Percentiles rank a stretch among this genome's conserved stretches.
These are phyloP conservation scores for Coniosporium uncinatum DNA, from an alignment of 2,329 filamentous ascomycete species.

Conservation along the genomic window DNA sequence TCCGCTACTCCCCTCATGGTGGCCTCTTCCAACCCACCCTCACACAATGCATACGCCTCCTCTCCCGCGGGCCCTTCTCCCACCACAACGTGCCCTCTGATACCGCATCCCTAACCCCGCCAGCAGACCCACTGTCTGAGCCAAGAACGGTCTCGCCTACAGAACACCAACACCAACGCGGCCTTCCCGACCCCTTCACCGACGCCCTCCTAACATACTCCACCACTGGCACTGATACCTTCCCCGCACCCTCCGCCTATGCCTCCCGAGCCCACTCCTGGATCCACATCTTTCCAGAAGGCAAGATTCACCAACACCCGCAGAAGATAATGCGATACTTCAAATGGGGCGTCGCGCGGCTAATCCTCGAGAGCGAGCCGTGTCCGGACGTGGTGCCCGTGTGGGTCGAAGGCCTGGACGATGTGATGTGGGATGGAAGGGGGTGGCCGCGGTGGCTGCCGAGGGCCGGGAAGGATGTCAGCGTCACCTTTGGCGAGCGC, in stretches of 20 bases:
- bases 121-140: slow-evolving; percentile 11
- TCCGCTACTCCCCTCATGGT: slow-evolving; percentile 70
- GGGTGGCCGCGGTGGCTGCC: slow-evolving; percentile 78
- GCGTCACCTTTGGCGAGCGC: slow-evolving; percentile 73
- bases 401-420: slow-evolving; percentile 87
- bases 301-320: slow-evolving; percentile 85
- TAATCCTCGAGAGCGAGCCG: slow-evolving; percentile 86
- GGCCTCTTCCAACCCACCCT: slow-evolving; percentile 90
- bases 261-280: slow-evolving; percentile 67
- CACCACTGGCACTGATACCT: slow-evolving; percentile 60
- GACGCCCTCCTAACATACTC: slow-evolving; percentile 50
- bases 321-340: slow-evolving; percentile 85
- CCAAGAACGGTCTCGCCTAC: neutral
- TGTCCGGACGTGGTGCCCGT: slow-evolving; percentile 88
- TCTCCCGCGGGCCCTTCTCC: slow-evolving; percentile 55
- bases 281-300: slow-evolving; percentile 96
- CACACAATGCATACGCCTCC: slow-evolving; percentile 75
- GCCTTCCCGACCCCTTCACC: slow-evolving; percentile 48
- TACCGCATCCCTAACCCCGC: slow-evolving; percentile 14
- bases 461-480: slow-evolving; percentile 63
- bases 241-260: slow-evolving; percentile 68
- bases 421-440: slow-evolving; percentile 83
- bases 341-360: slow-evolving; percentile 91
- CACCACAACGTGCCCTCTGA: slow-evolving; percentile 11
- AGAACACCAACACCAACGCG: slow-evolving; percentile 1